Percentiles rank a stretch among this genome's conserved stretches.
phyloP scores from a whole-genome alignment of 306 rosid species.

The Quercus gilva region DNA sequence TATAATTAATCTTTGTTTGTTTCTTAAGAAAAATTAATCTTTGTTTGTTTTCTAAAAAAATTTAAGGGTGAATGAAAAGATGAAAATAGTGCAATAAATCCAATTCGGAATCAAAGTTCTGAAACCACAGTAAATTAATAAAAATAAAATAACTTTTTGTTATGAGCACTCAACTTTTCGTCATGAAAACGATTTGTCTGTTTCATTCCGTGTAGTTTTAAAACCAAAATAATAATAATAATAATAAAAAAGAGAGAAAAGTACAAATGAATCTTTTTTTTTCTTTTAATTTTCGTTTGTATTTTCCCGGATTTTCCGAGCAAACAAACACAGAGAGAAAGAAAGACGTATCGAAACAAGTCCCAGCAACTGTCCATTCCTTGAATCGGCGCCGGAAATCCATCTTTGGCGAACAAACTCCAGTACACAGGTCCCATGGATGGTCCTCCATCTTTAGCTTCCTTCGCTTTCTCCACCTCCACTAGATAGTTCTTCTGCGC shows the following conservation, averaged over 20 bases:
- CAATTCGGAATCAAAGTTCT: background rate
- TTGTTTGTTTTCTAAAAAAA: too few species aligned
- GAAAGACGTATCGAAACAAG: conserved; percentile 55
- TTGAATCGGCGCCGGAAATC: conserved; percentile 60
- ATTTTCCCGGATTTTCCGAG: background rate
- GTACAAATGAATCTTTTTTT: background rate
- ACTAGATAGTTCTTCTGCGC: conserved; percentile 49
- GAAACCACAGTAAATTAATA: background rate
- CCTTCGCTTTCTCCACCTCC: conserved; percentile 69
- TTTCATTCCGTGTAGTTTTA: background rate
- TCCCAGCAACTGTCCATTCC: conserved; percentile 94
- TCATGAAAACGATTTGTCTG: background rate
- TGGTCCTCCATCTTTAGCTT: conserved; percentile 49
- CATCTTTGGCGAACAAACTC: conserved; percentile 77
- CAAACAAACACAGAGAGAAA: background rate
- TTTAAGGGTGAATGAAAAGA: too few species aligned
- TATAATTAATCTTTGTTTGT: too few species aligned
- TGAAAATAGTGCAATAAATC: background rate
- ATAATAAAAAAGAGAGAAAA: background rate
- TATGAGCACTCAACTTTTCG: background rate
- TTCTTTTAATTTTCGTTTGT: background rate
- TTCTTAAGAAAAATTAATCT: too few species aligned
- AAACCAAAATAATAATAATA: background rate
- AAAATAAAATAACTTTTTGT: background rate
- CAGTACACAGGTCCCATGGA: conserved; percentile 80